Percentiles rank a stretch among this genome's conserved stretches.
phyloP scores from a whole-genome alignment of 768 basidiomycete species.

The Tulasnella sp. region DNA sequence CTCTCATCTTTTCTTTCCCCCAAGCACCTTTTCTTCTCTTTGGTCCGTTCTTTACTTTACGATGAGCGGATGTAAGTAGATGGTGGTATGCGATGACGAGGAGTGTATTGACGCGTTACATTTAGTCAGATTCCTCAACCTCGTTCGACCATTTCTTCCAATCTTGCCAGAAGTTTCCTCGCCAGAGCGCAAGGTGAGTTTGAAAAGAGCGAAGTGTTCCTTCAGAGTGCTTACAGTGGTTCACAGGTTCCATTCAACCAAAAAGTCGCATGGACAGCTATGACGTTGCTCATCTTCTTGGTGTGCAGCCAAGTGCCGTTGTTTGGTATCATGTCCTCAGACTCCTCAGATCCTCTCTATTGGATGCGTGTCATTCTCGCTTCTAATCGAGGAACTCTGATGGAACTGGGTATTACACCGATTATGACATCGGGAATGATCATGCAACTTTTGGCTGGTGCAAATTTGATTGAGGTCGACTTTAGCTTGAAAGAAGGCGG shows the following conservation, averaged over 20 bases:
- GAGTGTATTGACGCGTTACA: no score
- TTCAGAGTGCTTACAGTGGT: not conserved
- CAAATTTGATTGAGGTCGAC: constrained; percentile 95
- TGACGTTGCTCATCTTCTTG: constrained; percentile 97
- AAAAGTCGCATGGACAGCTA: constrained; percentile 97
- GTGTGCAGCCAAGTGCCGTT: constrained; percentile 98
- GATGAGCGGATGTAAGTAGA: no score
- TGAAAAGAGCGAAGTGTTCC: constrained; percentile 1
- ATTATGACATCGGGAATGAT: constrained; percentile 99
- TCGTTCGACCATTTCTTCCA: constrained; percentile 94
- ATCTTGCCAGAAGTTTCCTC: constrained; percentile 95
- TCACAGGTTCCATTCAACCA: constrained; percentile 90
- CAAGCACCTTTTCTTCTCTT: no score
- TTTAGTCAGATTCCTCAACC: constrained; percentile 97
- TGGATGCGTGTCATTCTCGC: constrained; percentile 99
- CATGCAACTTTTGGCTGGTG: constrained; percentile 97
- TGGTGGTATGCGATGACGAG: no score
- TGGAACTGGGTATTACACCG: constrained; percentile 98
- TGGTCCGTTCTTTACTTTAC: no score
- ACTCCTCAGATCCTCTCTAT: constrained; percentile 97
- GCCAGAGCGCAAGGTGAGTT: constrained; percentile 81
- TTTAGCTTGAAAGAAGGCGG: constrained; percentile 93
- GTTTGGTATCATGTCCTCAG: constrained; percentile 99
- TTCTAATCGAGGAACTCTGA: constrained; percentile 94
- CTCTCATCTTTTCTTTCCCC: no score